Base-by-base conservation (phyloP, 306 rosid species). In the Inga oerstediana region DNA sequence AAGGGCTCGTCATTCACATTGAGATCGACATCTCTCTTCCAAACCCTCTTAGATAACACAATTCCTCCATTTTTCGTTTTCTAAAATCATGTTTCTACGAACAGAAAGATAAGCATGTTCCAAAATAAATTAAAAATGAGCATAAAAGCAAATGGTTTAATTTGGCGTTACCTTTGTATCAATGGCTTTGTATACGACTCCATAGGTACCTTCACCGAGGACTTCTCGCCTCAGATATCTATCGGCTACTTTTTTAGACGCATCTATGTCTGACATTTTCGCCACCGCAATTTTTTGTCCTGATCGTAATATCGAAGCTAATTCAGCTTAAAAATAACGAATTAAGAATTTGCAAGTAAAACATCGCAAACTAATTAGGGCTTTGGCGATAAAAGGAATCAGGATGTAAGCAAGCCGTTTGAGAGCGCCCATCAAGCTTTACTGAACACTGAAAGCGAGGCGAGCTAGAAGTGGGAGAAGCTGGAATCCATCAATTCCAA, bases 201-300 rank as follows among this genome's bases (percentile, higher is more conserved):
- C 99, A 85, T 93, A 96, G 76, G 99, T 96, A 89, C 99, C 99
- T 88, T 96, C 99, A 72, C 99, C 98, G 34, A 96, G 97, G 37
- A 91, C 87, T 84, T 94, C 99, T 37, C 98, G 99, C 88, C 90
- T 96, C 85, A 96, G 89, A 84, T 96, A 96, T 84, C 98, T 94
- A 82, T 94, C 99, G 4, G 99, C 99, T 19, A 96, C 97, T 90
- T 90, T 94, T 93, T 94, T 96, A 7, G 93, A 54, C 32, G 67
- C 80, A 89, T 92, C 98, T 79, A 78, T 74, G 71, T 89, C 97
- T 22, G 88, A 49, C 97, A 92, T 94, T 71, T 8, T 72, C 32
- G 76, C 52, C 8, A 43, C 70, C 46, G 16, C 58, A 7, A 13
- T 68, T 27, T 67, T 35, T 68, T 49, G 74, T 24, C 8, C 13